phyloP scores from a whole-genome alignment of 208 protist species.

The Wallacemonas sp. region DNA sequence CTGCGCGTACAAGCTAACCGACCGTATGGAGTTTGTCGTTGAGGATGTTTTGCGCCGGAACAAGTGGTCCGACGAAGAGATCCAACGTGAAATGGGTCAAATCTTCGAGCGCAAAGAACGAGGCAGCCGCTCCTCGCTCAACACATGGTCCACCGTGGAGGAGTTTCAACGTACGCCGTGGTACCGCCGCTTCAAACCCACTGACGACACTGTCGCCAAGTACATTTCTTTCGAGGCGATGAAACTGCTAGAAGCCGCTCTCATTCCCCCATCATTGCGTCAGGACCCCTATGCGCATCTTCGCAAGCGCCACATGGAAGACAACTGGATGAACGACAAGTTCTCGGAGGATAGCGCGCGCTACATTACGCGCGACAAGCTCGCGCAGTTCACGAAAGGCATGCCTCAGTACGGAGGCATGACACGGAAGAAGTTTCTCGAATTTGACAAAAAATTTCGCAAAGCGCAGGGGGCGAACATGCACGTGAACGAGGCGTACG shows the following conservation, averaged over 20 bases:
- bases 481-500: conserved; percentile 81
- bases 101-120: conserved; percentile 75
- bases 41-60: conserved; percentile 63
- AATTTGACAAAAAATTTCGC: conserved; percentile 72
- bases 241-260: conserved; percentile 70
- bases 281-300: conserved; percentile 84
- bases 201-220: conserved; percentile 71
- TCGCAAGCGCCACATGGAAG: conserved; percentile 88
- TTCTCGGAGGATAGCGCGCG: conserved; percentile 80
- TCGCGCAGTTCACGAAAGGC: conserved; percentile 78
- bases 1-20: conserved; percentile 79
- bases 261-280: conserved; percentile 82
- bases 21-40: conserved; percentile 85
- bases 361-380: conserved; percentile 67
- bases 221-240: conserved; percentile 90
- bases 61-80: conserved; percentile 60
- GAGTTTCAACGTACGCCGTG: conserved; percentile 90
- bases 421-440: conserved; percentile 67
- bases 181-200: conserved; percentile 86
- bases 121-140: conserved; percentile 70
- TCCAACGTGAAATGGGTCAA: conserved; percentile 76
- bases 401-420: conserved; percentile 75
- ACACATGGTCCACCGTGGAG: conserved; percentile 87
- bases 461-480: conserved; percentile 54
- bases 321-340: conserved; percentile 90